phyloP scores from a whole-genome alignment of 768 basidiomycete species.

The Mycena vulgaris region DNA sequence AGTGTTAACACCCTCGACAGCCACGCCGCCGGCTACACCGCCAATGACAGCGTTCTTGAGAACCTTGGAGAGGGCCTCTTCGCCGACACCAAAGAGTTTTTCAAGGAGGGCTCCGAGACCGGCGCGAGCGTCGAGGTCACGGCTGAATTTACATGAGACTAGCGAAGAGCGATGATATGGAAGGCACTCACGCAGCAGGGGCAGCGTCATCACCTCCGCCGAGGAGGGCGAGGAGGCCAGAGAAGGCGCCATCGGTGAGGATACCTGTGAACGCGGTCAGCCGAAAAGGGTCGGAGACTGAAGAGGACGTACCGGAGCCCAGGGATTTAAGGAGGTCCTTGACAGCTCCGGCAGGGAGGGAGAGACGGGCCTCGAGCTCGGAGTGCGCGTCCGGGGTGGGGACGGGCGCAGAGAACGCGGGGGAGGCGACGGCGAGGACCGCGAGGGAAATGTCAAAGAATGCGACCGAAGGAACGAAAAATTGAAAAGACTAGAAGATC shows the following conservation, averaged over 20 bases:
- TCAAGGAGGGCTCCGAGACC: not conserved
- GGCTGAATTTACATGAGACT: not conserved
- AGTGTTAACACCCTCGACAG: conserved; percentile 13
- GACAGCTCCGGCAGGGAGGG: conserved; percentile 25
- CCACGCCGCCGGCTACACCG: conserved; percentile 26
- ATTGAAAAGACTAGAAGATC: conserved; percentile 19
- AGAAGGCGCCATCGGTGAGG: conserved; percentile 24
- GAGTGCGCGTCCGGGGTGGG: not conserved
- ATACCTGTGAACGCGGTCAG: no score
- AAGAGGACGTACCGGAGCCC: no score
- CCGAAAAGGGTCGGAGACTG: no score
- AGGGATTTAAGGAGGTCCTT: conserved; percentile 28
- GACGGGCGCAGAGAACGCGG: conserved; percentile 25
- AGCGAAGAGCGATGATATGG: not conserved
- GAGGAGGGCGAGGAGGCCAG: conserved; percentile 19
- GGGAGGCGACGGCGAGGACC: conserved; percentile 14
- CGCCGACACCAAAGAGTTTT: conserved; percentile 28
- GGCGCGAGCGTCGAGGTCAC: conserved; percentile 19
- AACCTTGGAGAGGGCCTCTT: conserved; percentile 16
- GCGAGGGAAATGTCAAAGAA: conserved; percentile 30
- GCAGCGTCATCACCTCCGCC: not conserved
- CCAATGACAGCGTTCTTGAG: conserved; percentile 30
- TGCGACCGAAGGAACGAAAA: conserved; percentile 17
- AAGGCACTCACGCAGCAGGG: conserved; percentile 11
- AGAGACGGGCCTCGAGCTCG: conserved; percentile 10